Evolutionary conservation across 1,284 basidiomycete genomes (phyloP).

Genomic region (Flammula alnicola): DNA sequence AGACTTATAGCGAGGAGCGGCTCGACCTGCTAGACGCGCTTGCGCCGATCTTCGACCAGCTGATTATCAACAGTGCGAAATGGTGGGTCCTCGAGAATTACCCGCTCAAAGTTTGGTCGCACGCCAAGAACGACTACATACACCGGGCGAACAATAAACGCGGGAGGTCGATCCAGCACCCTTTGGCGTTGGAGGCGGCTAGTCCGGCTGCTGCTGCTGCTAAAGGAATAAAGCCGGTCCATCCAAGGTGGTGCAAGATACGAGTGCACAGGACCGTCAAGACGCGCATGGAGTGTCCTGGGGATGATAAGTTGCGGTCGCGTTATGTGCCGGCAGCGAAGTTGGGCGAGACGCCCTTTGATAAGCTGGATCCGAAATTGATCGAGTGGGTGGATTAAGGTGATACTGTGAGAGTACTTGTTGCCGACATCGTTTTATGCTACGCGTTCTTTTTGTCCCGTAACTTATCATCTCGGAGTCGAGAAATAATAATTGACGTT

Average conservation of each 20-base stretch:
- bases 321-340: conserved; percentile 15
- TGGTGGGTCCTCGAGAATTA: conserved; percentile 15
- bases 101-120: conserved; percentile 11
- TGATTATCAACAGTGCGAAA: conserved; percentile 28
- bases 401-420: no score
- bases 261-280: conserved; percentile 24
- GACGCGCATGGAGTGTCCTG: conserved; percentile 18
- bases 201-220: conserved; percentile 3
- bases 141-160: conserved; percentile 11
- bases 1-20: conserved; percentile 38
- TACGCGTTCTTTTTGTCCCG: no score
- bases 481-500: no score
- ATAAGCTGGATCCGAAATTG: conserved; percentile 8
- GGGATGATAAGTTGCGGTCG: conserved; percentile 1
- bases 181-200: not conserved
- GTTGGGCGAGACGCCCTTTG: conserved; percentile 4
- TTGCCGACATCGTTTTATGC: no score
- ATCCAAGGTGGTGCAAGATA: conserved; percentile 18
- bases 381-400: conserved; percentile 15
- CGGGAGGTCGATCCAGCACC: conserved; percentile 20
- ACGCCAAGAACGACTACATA: not conserved
- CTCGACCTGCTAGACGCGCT: conserved; percentile 48
- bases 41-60: conserved; percentile 48
- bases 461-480: no score
- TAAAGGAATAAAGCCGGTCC: not conserved